Evolutionary conservation across 768 basidiomycete species (phyloP).

Genomic region (Neoboletus brunneissimus): DNA sequence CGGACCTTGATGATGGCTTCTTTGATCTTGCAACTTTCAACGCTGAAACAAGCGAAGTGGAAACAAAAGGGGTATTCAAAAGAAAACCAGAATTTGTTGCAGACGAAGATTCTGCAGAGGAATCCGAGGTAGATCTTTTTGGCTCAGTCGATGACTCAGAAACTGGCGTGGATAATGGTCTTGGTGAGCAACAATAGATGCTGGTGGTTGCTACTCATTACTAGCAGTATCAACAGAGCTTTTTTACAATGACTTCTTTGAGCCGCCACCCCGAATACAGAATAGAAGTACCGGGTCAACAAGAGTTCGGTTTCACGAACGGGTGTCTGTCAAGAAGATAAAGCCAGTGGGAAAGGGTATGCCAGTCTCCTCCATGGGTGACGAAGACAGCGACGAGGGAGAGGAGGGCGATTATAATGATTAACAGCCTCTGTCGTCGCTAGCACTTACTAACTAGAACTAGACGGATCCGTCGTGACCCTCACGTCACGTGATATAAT

Average conservation of each 20-base stretch:
- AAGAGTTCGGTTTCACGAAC: conserved; percentile 76
- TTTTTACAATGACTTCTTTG: conserved; percentile 81
- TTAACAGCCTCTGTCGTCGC: conserved; percentile 19
- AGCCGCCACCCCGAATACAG: conserved; percentile 43
- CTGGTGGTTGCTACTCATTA: background rate
- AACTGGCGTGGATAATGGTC: conserved; percentile 39
- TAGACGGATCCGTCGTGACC: too few species aligned
- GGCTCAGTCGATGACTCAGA: conserved; percentile 49
- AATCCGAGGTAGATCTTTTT: conserved; percentile 64
- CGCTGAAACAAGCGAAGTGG: conserved; percentile 74
- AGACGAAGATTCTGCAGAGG: conserved; percentile 50
- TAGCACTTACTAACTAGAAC: background rate
- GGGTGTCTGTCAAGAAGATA: conserved; percentile 80
- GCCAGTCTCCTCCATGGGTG: conserved; percentile 44
- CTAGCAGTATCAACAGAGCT: conserved; percentile 41
- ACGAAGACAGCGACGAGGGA: conserved; percentile 35
- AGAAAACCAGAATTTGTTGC: conserved; percentile 58
- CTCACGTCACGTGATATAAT: conserved; percentile 13
- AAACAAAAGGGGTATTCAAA: conserved; percentile 57
- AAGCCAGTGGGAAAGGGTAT: conserved; percentile 66
- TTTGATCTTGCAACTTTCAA: conserved; percentile 90
- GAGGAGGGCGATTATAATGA: conserved; percentile 38
- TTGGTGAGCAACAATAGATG: conserved; percentile 35
- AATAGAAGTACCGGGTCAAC: conserved; percentile 21
- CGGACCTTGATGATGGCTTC: conserved; percentile 82